Base-by-base conservation (phyloP, 495 filamentous ascomycete genomes). In the Penicillium fimorum region DNA sequence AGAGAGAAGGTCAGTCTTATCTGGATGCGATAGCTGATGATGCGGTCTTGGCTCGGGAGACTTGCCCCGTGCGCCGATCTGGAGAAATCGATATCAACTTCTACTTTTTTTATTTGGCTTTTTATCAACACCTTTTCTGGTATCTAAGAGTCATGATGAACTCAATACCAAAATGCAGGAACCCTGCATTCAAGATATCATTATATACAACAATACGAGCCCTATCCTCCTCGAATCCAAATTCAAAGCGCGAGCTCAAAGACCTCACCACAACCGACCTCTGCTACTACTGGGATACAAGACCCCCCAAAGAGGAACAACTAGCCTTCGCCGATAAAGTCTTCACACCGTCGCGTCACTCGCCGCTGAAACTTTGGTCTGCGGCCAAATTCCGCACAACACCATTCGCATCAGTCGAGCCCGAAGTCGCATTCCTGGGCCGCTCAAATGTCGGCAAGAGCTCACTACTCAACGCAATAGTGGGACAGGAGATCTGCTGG, bases 371-470 rank as follows among this genome's bases (percentile, higher is more conserved):
- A 66, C 74, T 92, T 35, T 92, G 86, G 78, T 84, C 84, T 18
- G 83, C 86, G 5, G 73, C 77, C 38, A 82, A 86, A 58, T 96
- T 96, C 65, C 85, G 86, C 58, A 76, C 81, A n/a, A 80, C 88
- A 20, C 73, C 76, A 10, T 50, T 70, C 3, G 64, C 65, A 4
- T 70, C 69, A 6, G 47, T 69, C 7, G 65, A 73, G 53, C 79
- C 81, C 13, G 79, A 84, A 71, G 84, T 90, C n/a, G 85, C 83
- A 33, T 88, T 90, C 61, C 72, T 90, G 1, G 94, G 94, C 44
- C 84, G 91, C 42, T 92, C 87, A 32, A 97, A 98, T 69, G 92
- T 95, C 25, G 94, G 92, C 37, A 98, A 98, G 69, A 92, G 88
- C 30, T 88, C 85, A 8, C 77, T 97, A 24, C 75, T 97, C 56